Base-by-base conservation (phyloP, 2,329 filamentous ascomycete species). In the Colletotrichum australisinense region DNA sequence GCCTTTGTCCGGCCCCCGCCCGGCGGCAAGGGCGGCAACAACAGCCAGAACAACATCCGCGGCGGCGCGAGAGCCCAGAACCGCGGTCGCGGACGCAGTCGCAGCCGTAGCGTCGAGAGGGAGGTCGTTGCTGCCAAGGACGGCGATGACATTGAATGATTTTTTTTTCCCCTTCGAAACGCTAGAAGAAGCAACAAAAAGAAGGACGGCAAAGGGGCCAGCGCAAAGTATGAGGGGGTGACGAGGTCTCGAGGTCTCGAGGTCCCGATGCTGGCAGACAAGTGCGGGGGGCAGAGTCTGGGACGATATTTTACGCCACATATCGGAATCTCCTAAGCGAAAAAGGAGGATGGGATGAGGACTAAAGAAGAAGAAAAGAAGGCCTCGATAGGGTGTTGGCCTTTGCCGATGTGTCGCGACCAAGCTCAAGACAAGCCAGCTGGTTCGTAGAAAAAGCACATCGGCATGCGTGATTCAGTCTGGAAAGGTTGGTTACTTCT, bases 1-100 rank as follows among this genome's bases (percentile, higher is more conserved):
- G 94, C 94, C 1, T 97, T 97, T 80, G 94, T 97, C 72, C 87
- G 94, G 62, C 94, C 94, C 70, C 94, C 94, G 19, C 93, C 92
- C 22, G 80, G 78, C n/a, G 77, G 75, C 59, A 79, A 79, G 66
- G 78, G 76, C 60, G 76, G 78, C 24, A 76, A 77, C 60, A 83
- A 84, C 63, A 82, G 80, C 3, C 83, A 77, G 57, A 83, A 84
- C 63, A 82, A 81, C 3, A 83, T 82, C 1, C 79, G 82, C 1
- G 81, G 82, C 3, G 83, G 84, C 16, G 82, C 83, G 3, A 80
- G 86, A 42, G 83, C 82, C 56, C 82, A 81, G 59, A 80, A 81
- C 63, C 78, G 82, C 11, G 81, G 81, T 32, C 78, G 81, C 2
- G 76, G 74, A 28, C 69, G 79, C 16, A 76, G 80, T 12, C 78